Evolutionary conservation across 805 yeast genomes (phyloP).

Genomic region (Suhomyces sp.): DNA sequence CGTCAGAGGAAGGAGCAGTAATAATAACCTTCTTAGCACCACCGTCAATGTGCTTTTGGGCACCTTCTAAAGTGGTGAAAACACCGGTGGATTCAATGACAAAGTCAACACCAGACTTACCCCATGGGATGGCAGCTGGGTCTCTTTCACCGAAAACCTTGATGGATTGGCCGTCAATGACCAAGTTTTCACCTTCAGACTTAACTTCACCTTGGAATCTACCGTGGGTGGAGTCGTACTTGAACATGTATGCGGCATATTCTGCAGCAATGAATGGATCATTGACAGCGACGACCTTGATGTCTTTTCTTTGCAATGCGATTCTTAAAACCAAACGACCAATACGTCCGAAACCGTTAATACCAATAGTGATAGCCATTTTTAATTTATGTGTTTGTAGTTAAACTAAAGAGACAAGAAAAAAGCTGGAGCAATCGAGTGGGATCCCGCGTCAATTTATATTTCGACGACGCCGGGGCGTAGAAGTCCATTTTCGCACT

Average conservation of each 20-base stretch:
- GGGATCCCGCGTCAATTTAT: conserved; percentile 2
- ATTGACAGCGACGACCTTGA: conserved; percentile 31
- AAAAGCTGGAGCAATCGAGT: neutral
- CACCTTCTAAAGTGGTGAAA: conserved; percentile 34
- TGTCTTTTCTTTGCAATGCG: conserved; percentile 30
- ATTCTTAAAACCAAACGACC: conserved; percentile 36
- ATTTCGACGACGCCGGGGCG: conserved; percentile 7
- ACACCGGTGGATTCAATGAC: conserved; percentile 37
- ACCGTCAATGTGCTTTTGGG: conserved; percentile 35
- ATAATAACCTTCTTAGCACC: conserved; percentile 37
- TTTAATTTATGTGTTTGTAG: conserved; percentile 4
- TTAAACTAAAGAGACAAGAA: neutral
- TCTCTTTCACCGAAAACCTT: conserved; percentile 33
- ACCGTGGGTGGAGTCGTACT: conserved; percentile 38
- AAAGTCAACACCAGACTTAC: conserved; percentile 29
- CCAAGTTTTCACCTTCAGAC: conserved; percentile 21
- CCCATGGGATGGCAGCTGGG: conserved; percentile 35
- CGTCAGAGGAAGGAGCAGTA: conserved; percentile 35
- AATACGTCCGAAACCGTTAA: conserved; percentile 37
- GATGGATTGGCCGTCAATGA: conserved; percentile 28
- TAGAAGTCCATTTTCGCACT: conserved; percentile 6
- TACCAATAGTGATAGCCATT: conserved; percentile 29
- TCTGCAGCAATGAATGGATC: conserved; percentile 36
- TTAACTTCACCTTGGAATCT: conserved; percentile 28
- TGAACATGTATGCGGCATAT: conserved; percentile 37